Evolutionary conservation across 257 asterid genomes (phyloP).

Genomic region (Nicotiana attenuata): DNA sequence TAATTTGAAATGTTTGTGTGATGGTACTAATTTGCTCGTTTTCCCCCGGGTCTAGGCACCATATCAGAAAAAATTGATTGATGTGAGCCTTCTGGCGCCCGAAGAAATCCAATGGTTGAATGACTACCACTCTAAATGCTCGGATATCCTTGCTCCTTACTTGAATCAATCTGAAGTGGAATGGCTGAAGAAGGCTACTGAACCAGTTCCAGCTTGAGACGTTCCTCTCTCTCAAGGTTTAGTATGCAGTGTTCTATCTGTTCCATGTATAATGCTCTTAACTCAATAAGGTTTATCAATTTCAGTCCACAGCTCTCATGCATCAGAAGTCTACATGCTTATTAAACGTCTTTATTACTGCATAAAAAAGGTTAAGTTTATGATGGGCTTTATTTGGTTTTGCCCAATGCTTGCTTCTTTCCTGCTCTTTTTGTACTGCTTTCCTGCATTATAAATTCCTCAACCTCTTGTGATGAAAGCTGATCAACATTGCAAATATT

Average conservation of each 20-base stretch:
- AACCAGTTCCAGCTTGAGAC: constrained; percentile 46
- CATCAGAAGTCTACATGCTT: background rate
- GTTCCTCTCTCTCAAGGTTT: background rate
- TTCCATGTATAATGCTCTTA: background rate
- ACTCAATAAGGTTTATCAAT: background rate
- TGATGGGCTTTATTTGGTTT: background rate
- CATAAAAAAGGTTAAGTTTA: background rate
- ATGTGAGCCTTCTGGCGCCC: constrained; percentile 50
- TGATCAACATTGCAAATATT: background rate
- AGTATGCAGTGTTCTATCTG: background rate
- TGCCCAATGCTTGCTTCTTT: background rate
- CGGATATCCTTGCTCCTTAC: constrained; percentile 60
- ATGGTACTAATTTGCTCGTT: background rate
- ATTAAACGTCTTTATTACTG: background rate
- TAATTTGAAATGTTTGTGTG: background rate
- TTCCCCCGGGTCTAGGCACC: constrained; percentile 53
- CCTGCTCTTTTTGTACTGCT: background rate
- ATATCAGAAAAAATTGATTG: constrained; percentile 75
- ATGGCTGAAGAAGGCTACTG: constrained; percentile 82
- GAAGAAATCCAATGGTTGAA: constrained; percentile 89
- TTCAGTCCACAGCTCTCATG: background rate
- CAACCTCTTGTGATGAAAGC: background rate
- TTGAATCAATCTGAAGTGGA: constrained; percentile 59
- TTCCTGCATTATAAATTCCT: background rate
- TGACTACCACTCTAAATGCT: constrained; percentile 61